These are phyloP conservation scores for Candida nanaspora DNA, from an alignment of 805 yeast genomes.

Conservation along the genomic window DNA sequence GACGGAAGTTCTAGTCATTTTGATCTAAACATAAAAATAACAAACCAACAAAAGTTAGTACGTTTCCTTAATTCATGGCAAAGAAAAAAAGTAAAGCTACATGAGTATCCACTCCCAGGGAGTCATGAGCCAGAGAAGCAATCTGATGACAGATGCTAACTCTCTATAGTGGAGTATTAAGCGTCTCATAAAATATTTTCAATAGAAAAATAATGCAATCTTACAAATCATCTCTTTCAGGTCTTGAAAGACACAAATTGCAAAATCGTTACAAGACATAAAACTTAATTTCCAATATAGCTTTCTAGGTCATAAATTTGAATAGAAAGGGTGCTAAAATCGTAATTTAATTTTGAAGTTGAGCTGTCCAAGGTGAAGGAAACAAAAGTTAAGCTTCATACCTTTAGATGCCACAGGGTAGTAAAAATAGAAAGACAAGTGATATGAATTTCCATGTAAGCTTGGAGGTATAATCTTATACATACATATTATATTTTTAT, in stretches of 20 bases:
- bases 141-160: not conserved
- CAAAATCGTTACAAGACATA: conserved; percentile 7
- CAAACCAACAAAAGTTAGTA: conserved; percentile 13
- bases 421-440: not conserved
- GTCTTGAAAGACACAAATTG: conserved; percentile 6
- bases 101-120: conserved; percentile 35
- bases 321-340: not conserved
- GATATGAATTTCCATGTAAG: not conserved
- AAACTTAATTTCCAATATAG: conserved; percentile 27
- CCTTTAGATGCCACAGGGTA: not conserved
- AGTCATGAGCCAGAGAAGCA: conserved; percentile 33
- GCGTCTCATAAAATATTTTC: not conserved
- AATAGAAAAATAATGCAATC: conserved; percentile 2
- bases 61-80: conserved; percentile 7
- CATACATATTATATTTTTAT: too few relatives aligned
- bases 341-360: not conserved
- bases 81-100: conserved; percentile 31
- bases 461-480: too few relatives aligned
- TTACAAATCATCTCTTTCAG: conserved; percentile 3
- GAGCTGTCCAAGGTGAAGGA: not conserved
- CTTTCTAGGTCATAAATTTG: conserved; percentile 12
- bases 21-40: conserved; percentile 12
- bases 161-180: conserved; percentile 14
- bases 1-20: conserved; percentile 97
- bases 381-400: not conserved